Conservation (phyloP, 345 rosid species). For the Eucalyptus curtisii region DNA sequence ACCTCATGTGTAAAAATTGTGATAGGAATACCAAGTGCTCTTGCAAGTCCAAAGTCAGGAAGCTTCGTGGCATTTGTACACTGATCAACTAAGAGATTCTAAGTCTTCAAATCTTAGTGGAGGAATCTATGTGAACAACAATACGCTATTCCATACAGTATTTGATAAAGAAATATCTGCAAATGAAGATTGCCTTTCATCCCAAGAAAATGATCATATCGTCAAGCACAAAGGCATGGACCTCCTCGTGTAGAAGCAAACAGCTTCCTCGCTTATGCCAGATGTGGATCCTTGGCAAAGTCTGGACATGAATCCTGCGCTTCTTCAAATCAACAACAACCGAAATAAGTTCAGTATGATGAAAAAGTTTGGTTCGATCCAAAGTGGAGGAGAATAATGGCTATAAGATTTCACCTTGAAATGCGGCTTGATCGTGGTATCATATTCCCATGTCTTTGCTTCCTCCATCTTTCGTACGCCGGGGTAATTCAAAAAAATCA, state of each 20-base stretch:
- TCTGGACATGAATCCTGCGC: conserved; percentile 93
- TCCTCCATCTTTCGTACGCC: no score
- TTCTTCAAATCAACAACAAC: conserved; percentile 59
- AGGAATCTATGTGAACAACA: conserved; percentile 99
- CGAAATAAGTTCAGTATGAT: no score
- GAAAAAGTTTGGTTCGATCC: no score
- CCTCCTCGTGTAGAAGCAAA: background rate
- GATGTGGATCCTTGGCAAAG: conserved; percentile 67
- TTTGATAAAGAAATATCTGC: conserved; percentile 90
- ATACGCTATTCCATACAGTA: conserved; percentile 88
- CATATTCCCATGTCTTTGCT: no score
- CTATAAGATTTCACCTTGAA: no score
- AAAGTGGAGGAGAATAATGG: no score
- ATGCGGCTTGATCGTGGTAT: no score
- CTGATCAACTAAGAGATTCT: conserved; percentile 88
- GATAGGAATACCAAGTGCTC: conserved; percentile 98
- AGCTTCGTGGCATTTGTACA: conserved; percentile 83
- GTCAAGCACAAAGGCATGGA: background rate
- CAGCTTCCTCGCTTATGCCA: conserved; percentile 51
- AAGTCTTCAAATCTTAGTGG: conserved; percentile 96
- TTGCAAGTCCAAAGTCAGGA: conserved; percentile 96
- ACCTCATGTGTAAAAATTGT: conserved; percentile 98
- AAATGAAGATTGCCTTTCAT: background rate
- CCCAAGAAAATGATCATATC: background rate
- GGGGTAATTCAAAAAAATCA: no score